These are phyloP conservation scores for Trebouxia sp. DNA, from an alignment of 139 green algal species.

Conservation along the genomic window DNA sequence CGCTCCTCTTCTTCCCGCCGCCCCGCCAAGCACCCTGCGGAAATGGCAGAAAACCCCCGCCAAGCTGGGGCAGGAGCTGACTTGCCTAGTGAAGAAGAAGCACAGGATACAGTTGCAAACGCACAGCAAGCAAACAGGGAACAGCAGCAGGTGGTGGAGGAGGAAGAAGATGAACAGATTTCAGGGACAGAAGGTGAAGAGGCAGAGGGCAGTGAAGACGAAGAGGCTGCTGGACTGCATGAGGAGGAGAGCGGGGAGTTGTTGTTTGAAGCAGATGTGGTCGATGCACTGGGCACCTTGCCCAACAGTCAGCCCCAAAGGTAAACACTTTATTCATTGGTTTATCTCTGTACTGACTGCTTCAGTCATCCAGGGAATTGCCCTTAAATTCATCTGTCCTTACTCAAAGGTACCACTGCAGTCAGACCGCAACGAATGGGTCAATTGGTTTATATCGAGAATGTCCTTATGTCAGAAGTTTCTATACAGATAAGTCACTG, in stretches of 20 bases:
- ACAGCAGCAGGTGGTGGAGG: constrained; percentile 7
- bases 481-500: too few relatives aligned
- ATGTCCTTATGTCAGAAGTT: too few relatives aligned
- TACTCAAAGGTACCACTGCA: too few relatives aligned
- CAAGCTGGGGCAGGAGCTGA: too few relatives aligned
- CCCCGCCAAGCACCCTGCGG: not conserved
- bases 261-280: constrained; percentile 21
- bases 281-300: not conserved
- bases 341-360: too few relatives aligned
- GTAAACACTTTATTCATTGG: too few relatives aligned
- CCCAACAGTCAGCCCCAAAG: not conserved
- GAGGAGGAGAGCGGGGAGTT: constrained; percentile 10
- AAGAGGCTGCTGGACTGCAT: not conserved
- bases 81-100: not conserved
- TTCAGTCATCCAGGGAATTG: too few relatives aligned
- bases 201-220: not conserved
- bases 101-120: too few relatives aligned
- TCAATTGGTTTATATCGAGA: too few relatives aligned
- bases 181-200: not conserved
- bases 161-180: constrained; percentile 33
- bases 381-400: too few relatives aligned
- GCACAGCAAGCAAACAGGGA: too few relatives aligned
- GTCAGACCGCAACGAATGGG: too few relatives aligned
- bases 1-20: constrained; percentile 2
- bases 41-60: not conserved